Evolutionary conservation across 768 basidiomycete species (phyloP), one percentile per base, ranked within the genome.

Genomic region (Tremella mesenterica): DNA sequence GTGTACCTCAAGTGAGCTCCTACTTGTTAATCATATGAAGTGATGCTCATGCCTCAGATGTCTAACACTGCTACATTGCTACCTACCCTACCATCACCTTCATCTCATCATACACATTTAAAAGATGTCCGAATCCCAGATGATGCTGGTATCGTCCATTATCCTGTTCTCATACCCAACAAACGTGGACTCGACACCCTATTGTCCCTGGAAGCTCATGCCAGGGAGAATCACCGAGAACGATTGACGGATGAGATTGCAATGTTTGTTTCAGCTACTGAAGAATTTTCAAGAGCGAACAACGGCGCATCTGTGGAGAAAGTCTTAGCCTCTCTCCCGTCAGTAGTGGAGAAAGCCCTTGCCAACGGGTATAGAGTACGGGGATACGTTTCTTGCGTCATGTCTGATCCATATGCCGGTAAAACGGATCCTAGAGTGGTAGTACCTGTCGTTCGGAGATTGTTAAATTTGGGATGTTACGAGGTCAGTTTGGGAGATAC

Each of bases 381-480:
- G 34, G 90, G 88, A 1, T 92, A 93, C 66, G 83, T 91, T 48
- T 89, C 86, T 58, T 69, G 70, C 36, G 83, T 84, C 33, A 81
- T 89, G 50, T 78, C 80, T 10, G 93, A 90, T 61, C 92, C 93
- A 3, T 95, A 85, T 70, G 80, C 85, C n/a, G 92, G 92, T 2
- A 75, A 76, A 18, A 83, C 86, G 20, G 83, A 84, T 57, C 81
- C 81, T 14, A 71, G 73, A 43, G 73, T 73, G 16, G 88, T 90
- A 7, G 77, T 81, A 47, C 81, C 84, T 33, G 81, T 93, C 21
- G 76, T 87, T 0, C 79, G 80, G 57, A 82, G 80, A 58, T 70
- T 97, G 30, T 55, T 82, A 4, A 83, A 88, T 54, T 91, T 95
- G 86, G 92, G 92, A 0, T 93, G 89, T 69, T 93, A 93, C 70